phyloP scores from a whole-genome alignment of 768 basidiomycete genomes.

The Phylloporus rhodoxanthus region DNA sequence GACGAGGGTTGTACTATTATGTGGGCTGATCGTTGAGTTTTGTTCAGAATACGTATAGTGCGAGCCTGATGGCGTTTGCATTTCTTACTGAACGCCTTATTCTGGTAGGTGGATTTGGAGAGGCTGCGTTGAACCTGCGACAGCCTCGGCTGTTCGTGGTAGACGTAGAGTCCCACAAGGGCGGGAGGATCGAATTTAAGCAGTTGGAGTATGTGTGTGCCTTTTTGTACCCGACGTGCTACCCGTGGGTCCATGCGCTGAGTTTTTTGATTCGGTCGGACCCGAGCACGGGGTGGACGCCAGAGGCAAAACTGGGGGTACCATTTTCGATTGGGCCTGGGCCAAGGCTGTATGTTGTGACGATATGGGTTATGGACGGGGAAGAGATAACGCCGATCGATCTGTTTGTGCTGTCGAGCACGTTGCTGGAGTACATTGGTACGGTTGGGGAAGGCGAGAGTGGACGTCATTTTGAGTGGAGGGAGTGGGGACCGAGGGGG shows the following conservation, averaged over 20 bases:
- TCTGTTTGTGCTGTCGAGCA: conserved; percentile 40
- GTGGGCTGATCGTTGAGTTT: neutral
- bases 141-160: conserved; percentile 34
- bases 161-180: conserved; percentile 33
- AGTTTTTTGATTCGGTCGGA: conserved; percentile 47
- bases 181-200: conserved; percentile 25
- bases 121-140: conserved; percentile 17
- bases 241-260: conserved; percentile 22
- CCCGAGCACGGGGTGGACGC: conserved; percentile 44
- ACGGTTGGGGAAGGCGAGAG: conserved; percentile 11
- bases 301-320: conserved; percentile 28
- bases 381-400: conserved; percentile 30
- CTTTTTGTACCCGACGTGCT: conserved; percentile 40
- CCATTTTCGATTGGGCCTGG: conserved; percentile 43
- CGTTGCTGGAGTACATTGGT: conserved; percentile 29
- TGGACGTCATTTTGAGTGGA: conserved; percentile 36
- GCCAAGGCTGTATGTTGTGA: conserved; percentile 44
- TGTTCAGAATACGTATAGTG: conserved; percentile 24
- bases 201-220: conserved; percentile 32
- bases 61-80: conserved; percentile 35
- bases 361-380: conserved; percentile 34
- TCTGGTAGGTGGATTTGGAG: conserved; percentile 29
- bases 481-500: conserved; percentile 45
- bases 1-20: conserved; percentile 16
- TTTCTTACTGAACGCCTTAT: conserved; percentile 40